Evolutionary conservation across 2,329 filamentous ascomycete species (phyloP).

Genomic region (Acarospora socialis): DNA sequence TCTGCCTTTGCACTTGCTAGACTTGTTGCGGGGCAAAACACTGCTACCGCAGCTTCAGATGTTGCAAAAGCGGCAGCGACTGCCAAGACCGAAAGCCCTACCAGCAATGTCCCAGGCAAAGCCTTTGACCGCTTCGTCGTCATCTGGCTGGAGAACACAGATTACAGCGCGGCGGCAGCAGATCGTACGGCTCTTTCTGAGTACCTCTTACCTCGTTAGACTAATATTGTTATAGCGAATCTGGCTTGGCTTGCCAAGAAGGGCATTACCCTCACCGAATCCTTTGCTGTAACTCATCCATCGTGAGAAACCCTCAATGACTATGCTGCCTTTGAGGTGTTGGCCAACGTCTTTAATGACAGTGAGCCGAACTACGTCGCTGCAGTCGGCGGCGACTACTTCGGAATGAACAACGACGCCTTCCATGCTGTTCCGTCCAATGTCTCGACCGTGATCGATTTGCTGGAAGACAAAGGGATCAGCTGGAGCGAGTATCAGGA

Average conservation of each 20-base stretch:
- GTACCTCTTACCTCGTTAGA: neutral
- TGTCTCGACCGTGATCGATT: slow-evolving; percentile 52
- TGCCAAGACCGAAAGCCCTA: slow-evolving; percentile 45
- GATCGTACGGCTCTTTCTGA: neutral
- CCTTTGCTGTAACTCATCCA: too few species aligned
- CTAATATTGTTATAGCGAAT: slow-evolving; percentile 12
- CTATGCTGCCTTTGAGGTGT: neutral
- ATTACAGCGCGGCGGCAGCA: slow-evolving; percentile 17
- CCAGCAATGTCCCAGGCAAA: slow-evolving; percentile 52
- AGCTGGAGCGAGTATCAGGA: slow-evolving; percentile 64
- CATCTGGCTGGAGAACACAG: slow-evolving; percentile 67
- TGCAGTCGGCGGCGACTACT: slow-evolving; percentile 54
- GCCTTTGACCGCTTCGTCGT: slow-evolving; percentile 58
- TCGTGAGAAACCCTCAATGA: too few species aligned
- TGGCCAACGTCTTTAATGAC: slow-evolving; percentile 24
- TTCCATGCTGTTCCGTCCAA: slow-evolving; percentile 46
- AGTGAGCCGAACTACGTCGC: slow-evolving; percentile 61
- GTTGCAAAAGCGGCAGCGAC: slow-evolving; percentile 46
- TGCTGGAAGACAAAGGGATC: slow-evolving; percentile 51
- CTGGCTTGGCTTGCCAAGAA: slow-evolving; percentile 24
- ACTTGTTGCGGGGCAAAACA: slow-evolving; percentile 22
- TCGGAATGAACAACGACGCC: slow-evolving; percentile 55
- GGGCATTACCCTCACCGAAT: slow-evolving; percentile 48
- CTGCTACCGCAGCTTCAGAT: slow-evolving; percentile 36
- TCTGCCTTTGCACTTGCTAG: too few species aligned